Base-by-base conservation (phyloP, 495 filamentous ascomycete genomes). In the Penicillium tannophilum region DNA sequence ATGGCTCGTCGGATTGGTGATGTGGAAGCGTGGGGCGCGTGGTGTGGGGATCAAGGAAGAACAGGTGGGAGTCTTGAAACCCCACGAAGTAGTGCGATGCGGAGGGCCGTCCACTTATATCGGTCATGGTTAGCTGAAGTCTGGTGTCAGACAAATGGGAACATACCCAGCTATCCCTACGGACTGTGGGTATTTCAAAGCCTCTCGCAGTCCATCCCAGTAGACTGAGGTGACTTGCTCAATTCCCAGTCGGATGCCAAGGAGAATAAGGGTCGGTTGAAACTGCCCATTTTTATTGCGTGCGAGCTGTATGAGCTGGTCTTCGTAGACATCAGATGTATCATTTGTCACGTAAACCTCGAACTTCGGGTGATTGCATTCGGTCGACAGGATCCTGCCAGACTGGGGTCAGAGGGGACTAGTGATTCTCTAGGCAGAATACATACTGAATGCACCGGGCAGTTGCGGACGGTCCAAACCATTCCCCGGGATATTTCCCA, bases 401-500 rank as follows among this genome's bases (percentile, higher is more conserved):
- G 23, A 58, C 79, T 46, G 79, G 72, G 39, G 17, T 64, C 12
- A 57, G 54, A 23, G 30, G 30, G 16, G 49, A 6, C 16, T 52
- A 9, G 9, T 26, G 39, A 2, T 31, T 7, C 17, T 17, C 5
- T 11, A 4, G n/a, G 10, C 11, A 24, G 36, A 19, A 12, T 28
- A 78, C 91, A 66, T 74, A 97, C 92, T 95, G 87, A 54, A 99
- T 96, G 71, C 95, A 97, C 56, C 87, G 85, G n/a, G 95, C 91
- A 2, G 95, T 95, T 6, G 95, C 94, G 16, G 91, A 96, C n/a
- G 95, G 95, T 10, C 95, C 95, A 79, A 99, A 99, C 95, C 95
- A 99, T 73, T 97, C 90, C 24, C 95, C 95, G 0, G 95, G 93
- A 70, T 93, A 88, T 69, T 97, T 98, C 7, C 91, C 92, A 68